Base-by-base conservation (phyloP, 148 eudicot species). In the Nyssa sinensis region DNA sequence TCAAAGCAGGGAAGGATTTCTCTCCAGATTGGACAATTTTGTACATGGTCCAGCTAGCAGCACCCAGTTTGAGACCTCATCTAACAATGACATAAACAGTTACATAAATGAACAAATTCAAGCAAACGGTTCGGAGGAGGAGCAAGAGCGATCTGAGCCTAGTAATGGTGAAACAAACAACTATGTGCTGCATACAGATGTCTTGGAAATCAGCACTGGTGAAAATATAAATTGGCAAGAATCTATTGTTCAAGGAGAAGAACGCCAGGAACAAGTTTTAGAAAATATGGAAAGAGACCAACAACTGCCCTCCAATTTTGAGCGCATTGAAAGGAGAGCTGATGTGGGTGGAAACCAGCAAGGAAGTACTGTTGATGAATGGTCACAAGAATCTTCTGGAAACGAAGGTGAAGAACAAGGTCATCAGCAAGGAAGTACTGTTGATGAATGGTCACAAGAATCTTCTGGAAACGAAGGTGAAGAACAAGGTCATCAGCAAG, bases 1-100 rank as follows among this genome's bases (percentile, higher is more conserved):
- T 57, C 66, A 19, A 49, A 80, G 72, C 96, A 95, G 98, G 86
- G 93, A 88, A 84, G 98, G 91, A 49, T 92, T 95, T 77, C 86
- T 89, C 25, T 89, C 96, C 71, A 88, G 86, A 69, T 75, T 86
- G 81, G 92, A 86, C 72, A 85, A 67, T 53, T 74, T 71, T 77
- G 75, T 60, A 72, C 82, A 77, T 37, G 75, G 78, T 80, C 82
- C 85, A 71, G 74, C 76, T 51, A 77, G 60, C 75, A 68, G 66
- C 76, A 78, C 71, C 12, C 69, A 73, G 76, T 73, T 84, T 67
- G 88, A 79, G 66, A 64, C 81, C 61, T 86, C 88, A 67, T 84
- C 83, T 59, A 71, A 74, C 59, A 71, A 66, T 72, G 79, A 71
- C 67, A 24, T 78, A 30, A 57, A 66, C 66, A 39, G 66, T 41